These are phyloP conservation scores for Acrodontium crateriforme DNA, from an alignment of 2,329 filamentous ascomycete genomes.

Conservation along the genomic window DNA sequence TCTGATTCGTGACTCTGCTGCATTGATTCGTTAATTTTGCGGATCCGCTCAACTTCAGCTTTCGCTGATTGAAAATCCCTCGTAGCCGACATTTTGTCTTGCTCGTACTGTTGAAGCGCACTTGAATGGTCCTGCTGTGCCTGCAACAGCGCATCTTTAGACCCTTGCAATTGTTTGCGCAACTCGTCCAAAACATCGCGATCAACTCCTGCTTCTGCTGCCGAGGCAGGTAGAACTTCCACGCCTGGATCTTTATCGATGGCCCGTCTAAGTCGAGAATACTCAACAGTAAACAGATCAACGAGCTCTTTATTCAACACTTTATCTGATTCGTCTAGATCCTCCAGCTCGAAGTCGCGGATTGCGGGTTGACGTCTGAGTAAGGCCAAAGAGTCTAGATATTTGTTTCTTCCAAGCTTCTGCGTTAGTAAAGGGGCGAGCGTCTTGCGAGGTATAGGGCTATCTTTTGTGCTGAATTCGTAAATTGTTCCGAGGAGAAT, in stretches of 20 bases:
- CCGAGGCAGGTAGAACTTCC: constrained; percentile 67
- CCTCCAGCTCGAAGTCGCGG: constrained; percentile 70
- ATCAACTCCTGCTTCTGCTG: constrained; percentile 85
- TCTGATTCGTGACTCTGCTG: constrained; percentile 53
- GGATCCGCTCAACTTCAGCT: constrained; percentile 39
- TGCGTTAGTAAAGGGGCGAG: constrained; percentile 66
- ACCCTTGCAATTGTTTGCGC: constrained; percentile 62
- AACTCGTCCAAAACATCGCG: constrained; percentile 81
- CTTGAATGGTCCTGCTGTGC: constrained; percentile 42
- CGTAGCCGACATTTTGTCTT: constrained; percentile 23
- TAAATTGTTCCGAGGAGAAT: constrained; percentile 79
- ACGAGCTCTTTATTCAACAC: constrained; percentile 70
- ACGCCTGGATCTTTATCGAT: constrained; percentile 84
- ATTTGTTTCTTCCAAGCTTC: constrained; percentile 71
- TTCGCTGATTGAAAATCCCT: constrained; percentile 33
- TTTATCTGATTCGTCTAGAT: constrained; percentile 11
- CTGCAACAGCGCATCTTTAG: constrained; percentile 45
- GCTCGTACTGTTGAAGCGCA: constrained; percentile 43
- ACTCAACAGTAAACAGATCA: constrained; percentile 93
- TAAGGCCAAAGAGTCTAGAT: constrained; percentile 66
- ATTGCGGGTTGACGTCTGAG: constrained; percentile 66
- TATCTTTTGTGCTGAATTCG: constrained; percentile 96
- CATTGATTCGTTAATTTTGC: constrained; percentile 54
- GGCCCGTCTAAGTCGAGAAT: constrained; percentile 66
- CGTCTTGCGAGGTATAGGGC: constrained; percentile 68